Evolutionary conservation across 306 rosid genomes (phyloP).

Genomic region (Inga oerstediana): DNA sequence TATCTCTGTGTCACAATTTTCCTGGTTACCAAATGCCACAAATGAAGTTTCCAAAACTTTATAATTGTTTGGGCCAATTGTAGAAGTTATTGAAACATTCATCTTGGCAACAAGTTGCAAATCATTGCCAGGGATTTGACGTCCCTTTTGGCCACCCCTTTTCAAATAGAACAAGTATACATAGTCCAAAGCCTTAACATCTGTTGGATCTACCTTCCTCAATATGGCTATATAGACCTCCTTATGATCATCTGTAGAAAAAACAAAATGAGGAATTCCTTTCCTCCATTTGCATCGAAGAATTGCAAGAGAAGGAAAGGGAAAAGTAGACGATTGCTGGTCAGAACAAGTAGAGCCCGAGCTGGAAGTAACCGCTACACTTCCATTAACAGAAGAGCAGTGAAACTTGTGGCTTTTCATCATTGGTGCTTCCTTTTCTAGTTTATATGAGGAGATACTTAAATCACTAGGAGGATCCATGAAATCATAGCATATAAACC

Average conservation of each 20-base stretch:
- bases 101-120: conserved; percentile 76
- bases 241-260: conserved; percentile 57
- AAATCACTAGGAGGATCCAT: conserved; percentile 41
- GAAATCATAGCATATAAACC: conserved; percentile 51
- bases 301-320: conserved; percentile 56
- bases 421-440: conserved; percentile 35
- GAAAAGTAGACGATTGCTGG: conserved; percentile 40
- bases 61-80: conserved; percentile 60
- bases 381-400: conserved; percentile 39
- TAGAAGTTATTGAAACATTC: conserved; percentile 71
- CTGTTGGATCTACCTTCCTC: conserved; percentile 43
- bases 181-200: conserved; percentile 50
- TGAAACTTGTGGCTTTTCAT: conserved; percentile 38
- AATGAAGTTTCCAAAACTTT: conserved; percentile 72
- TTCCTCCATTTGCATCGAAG: conserved; percentile 71
- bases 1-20: conserved; percentile 48
- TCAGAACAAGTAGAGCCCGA: conserved; percentile 45
- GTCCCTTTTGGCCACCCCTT: conserved; percentile 57
- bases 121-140: conserved; percentile 35
- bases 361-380: conserved; percentile 44
- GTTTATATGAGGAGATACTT: conserved; percentile 40
- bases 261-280: conserved; percentile 63
- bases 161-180: conserved; percentile 53
- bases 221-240: conserved; percentile 61
- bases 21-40: conserved; percentile 61